phyloP scores from a whole-genome alignment of 495 filamentous ascomycete species.

The Aspergillus indologenus region DNA sequence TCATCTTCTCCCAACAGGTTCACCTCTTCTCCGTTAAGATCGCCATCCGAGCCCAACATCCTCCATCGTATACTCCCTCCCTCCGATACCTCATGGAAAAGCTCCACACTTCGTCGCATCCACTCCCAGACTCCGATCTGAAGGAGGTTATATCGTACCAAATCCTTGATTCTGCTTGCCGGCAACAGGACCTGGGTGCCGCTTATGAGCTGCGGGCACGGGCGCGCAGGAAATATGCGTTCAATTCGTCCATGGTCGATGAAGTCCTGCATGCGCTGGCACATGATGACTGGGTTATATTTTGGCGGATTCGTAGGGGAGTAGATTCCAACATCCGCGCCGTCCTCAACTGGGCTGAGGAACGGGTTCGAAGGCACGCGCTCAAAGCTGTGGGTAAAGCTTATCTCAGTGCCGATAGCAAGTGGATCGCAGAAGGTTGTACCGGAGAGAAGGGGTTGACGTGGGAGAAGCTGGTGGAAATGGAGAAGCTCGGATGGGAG shows the following conservation, averaged over 20 bases:
- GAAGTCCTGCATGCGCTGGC: constrained; percentile 66
- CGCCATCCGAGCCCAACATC: constrained; percentile 72
- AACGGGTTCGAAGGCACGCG: constrained; percentile 63
- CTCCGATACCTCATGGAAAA: constrained; percentile 70
- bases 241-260: constrained; percentile 61
- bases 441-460: constrained; percentile 60
- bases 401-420: constrained; percentile 69
- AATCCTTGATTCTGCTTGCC: constrained; percentile 84
- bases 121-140: constrained; percentile 63
- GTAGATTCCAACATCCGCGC: constrained; percentile 74
- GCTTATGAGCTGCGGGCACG: constrained; percentile 61
- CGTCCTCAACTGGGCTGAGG: constrained; percentile 77
- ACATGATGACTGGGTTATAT: constrained; percentile 77
- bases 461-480: constrained; percentile 66
- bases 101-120: constrained; percentile 59
- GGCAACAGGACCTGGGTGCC: constrained; percentile 67
- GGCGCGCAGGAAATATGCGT: constrained; percentile 46
- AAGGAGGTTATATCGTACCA: constrained; percentile 77
- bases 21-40: constrained; percentile 80
- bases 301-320: constrained; percentile 64
- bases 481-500: constrained; percentile 78
- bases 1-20: constrained; percentile 63
- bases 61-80: constrained; percentile 87
- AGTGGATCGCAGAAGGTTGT: constrained; percentile 43
- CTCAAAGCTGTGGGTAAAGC: constrained; percentile 79